phyloP scores from a whole-genome alignment of 2,329 filamentous ascomycete genomes.

The Paecilomyces fulvus region DNA sequence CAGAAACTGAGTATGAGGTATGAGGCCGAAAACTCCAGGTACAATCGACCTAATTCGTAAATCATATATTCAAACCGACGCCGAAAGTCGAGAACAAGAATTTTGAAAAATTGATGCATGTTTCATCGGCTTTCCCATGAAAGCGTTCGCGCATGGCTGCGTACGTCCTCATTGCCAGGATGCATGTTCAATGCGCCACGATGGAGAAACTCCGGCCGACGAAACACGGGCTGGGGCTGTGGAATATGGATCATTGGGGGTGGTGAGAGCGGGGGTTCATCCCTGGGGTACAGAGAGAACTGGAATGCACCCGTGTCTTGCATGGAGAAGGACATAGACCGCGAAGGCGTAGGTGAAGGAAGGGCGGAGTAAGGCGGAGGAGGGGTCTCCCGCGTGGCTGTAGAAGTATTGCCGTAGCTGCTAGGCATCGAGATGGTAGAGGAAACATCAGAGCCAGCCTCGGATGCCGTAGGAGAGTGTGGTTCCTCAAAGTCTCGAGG shows the following conservation, averaged over 20 bases:
- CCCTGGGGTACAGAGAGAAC: conserved; percentile 3
- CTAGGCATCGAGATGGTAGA: conserved; percentile 35
- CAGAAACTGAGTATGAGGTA: neutral
- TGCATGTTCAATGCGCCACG: conserved; percentile 11
- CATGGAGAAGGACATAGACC: conserved; percentile 25
- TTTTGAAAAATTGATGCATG: neutral
- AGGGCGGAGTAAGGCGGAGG: conserved; percentile 34
- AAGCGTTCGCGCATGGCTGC: conserved; percentile 10
- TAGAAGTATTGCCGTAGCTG: conserved; percentile 37
- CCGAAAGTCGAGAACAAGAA: neutral
- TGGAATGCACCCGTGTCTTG: conserved; percentile 6
- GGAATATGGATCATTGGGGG: conserved; percentile 20
- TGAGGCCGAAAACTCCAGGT: neutral
- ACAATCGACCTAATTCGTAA: neutral
- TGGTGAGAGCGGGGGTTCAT: conserved; percentile 10
- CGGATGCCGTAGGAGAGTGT: conserved; percentile 10
- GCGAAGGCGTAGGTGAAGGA: conserved; percentile 20
- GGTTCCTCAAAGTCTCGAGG: conserved; percentile 15
- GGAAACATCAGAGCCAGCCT: conserved; percentile 29
- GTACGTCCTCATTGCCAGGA: neutral
- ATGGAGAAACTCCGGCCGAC: conserved; percentile 9
- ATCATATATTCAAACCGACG: neutral
- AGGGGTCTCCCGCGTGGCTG: conserved; percentile 34
- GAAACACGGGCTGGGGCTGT: conserved; percentile 18
- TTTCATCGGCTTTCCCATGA: conserved; percentile 21